Base-by-base conservation (phyloP, 176 grass and related monocot genomes). In the Oryza australiensis region DNA sequence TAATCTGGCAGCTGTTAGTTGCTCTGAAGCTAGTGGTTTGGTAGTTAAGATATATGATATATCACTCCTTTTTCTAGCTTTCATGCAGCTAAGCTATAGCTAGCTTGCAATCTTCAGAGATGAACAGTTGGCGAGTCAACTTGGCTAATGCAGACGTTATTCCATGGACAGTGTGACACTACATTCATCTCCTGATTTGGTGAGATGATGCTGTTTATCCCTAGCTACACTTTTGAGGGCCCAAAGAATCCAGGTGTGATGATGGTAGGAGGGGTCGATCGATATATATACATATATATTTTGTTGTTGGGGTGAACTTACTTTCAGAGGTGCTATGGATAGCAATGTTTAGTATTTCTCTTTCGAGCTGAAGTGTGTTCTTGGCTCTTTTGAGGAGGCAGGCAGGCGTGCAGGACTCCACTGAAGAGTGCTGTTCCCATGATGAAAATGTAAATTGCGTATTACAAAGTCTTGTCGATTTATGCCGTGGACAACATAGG, bases 141-240 rank as follows among this genome's bases (percentile, higher is more conserved):
- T 2, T 16, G 24, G 42, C 51, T 16, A 26, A 64, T 23, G 14
- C 12, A 23, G 24, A 43, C 35, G n/a, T n/a, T n/a, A 84, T 76
- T 23, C 41, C 12, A 18, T 67, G 26, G 62, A 10, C 35, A 24
- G 33, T 16, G 23, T 22, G 33, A 22, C 35, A 16, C 23, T 26
- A 43, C 12, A 43, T 13, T 14, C 27, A 60, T 40, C 74, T 70
- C 66, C 72, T 76, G 77, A 81, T 81, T 42, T 85, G 77, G 77
- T 79, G 74, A 72, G 80, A 88, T 66, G 67, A 66, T 68, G 80
- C 46, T 80, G 63, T 89, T 77, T 77, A 81, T 85, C 43, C 42
- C 15, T 1, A n/a, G n/a, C n/a, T n/a, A 29, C 51, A 59, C 74
- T 26, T 26, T 24, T 9, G 23, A 24, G 38, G 41, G 14, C 29